Evolutionary conservation across 179 eudicot species (phyloP), one percentile per base, ranked within the genome.

Genomic region (Drosera spatulata): DNA sequence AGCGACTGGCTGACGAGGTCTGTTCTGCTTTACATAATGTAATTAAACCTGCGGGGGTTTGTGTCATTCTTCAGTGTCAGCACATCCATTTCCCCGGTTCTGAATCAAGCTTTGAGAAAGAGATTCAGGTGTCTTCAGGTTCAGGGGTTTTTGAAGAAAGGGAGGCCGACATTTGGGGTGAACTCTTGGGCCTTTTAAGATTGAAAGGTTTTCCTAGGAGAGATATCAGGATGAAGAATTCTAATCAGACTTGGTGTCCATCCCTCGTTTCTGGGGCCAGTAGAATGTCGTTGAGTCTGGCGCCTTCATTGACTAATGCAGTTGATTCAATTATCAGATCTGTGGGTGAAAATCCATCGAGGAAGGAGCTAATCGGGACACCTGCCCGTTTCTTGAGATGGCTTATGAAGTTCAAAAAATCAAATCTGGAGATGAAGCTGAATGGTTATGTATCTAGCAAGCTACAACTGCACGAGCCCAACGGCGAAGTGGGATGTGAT

Each of bases 311-410:
- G 96, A 64, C 72, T 10, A 66, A 63, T 47, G 95, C 91, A 50
- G 95, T 91, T 47, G 52, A 73, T 57, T 79, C 87, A 1, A 88
- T 91, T 49, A 63, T 88, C 12, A 61, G 55, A 61, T 80, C 87
- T 49, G 58, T 91, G 61, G 98, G 94, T 38, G 96, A 91, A 71
- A 87, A 88, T 57, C 98, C 98, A 6, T 50, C 54, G 58, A 82
- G 96, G 62, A 73, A 77, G 63, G 96, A 85, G 79, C 98, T 91
- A 54, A 58, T 72, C 33, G 85, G 75, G 10, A 91, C 98, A 54
- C 91, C 98, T 4, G 41, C 81, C 48, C 94, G 84, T 37, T 91
- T 80, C 60, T 71, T 84, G 42, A 71, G 74, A 38, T 91, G 97
- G 97, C 70, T 91, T 48, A 77, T 82, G 83, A 83, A 70, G 60